phyloP scores from a whole-genome alignment of 2,329 filamentous ascomycete species.

The Fusarium tupiense region DNA sequence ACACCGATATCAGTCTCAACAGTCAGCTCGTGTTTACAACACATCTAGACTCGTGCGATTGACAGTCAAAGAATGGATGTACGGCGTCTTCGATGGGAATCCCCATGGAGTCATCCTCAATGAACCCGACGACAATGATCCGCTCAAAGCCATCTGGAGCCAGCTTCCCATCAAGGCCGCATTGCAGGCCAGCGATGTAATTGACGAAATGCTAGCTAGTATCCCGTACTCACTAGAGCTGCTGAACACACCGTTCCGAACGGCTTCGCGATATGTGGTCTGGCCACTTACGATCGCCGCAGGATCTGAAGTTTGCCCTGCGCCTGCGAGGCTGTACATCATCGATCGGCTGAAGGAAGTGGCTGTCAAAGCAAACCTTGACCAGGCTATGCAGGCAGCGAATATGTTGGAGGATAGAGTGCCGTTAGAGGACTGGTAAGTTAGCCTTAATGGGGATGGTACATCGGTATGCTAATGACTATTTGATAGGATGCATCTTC shows the following conservation, averaged over 20 bases:
- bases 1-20: slow-evolving; percentile 1
- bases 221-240: neutral
- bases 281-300: neutral
- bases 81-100: neutral
- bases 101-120: neutral
- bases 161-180: neutral
- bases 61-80: neutral
- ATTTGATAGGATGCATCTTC: slow-evolving; percentile 2
- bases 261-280: neutral
- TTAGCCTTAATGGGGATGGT: neutral
- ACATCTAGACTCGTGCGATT: neutral
- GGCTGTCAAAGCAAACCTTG: neutral
- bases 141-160: neutral
- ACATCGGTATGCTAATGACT: neutral
- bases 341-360: neutral
- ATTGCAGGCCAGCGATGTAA: neutral
- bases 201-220: neutral
- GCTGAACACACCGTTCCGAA: neutral
- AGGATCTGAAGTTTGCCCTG: neutral
- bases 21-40: neutral
- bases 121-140: neutral
- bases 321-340: neutral
- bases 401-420: slow-evolving; percentile 5
- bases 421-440: neutral
- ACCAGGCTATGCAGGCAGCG: neutral